A percentile compares a stretch with the other conserved stretches of the same genome.
Evolutionary conservation across 176 grass and related monocot species (phyloP).

Genomic region (Cenchrus purpureus): DNA sequence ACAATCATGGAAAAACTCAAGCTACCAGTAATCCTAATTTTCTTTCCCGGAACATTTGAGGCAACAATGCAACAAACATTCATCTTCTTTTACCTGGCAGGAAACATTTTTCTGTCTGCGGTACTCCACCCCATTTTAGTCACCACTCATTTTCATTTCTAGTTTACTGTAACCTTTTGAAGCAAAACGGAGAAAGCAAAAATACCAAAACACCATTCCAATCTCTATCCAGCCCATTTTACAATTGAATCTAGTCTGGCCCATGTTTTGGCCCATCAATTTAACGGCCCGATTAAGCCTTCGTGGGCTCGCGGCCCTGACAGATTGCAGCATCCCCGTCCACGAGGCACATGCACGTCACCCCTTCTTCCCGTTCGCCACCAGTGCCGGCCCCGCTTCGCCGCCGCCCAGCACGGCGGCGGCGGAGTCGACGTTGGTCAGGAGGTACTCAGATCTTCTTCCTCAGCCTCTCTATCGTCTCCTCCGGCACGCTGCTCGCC

Average conservation of each 20-base stretch:
- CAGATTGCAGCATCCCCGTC: neutral
- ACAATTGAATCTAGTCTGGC: neutral
- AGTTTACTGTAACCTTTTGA: conserved; percentile 5
- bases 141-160: neutral
- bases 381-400: conserved; percentile 33
- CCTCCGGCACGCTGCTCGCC: conserved; percentile 48
- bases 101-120: neutral
- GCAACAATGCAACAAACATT: neutral
- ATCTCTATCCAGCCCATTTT: conserved; percentile 15
- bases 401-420: conserved; percentile 77
- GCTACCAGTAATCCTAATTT: too few relatives aligned
- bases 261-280: conserved; percentile 1
- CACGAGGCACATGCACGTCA: conserved; percentile 25
- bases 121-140: neutral
- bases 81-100: neutral
- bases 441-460: conserved; percentile 93
- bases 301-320: conserved; percentile 1
- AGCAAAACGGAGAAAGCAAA: neutral
- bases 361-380: conserved; percentile 46
- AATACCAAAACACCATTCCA: neutral
- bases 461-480: conserved; percentile 75
- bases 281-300: conserved; percentile 31
- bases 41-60: neutral
- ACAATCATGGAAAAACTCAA: too few relatives aligned
- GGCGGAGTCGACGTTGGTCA: conserved; percentile 86